phyloP scores from a whole-genome alignment of 176 grass and related monocot species.

The Chloris gayana region DNA sequence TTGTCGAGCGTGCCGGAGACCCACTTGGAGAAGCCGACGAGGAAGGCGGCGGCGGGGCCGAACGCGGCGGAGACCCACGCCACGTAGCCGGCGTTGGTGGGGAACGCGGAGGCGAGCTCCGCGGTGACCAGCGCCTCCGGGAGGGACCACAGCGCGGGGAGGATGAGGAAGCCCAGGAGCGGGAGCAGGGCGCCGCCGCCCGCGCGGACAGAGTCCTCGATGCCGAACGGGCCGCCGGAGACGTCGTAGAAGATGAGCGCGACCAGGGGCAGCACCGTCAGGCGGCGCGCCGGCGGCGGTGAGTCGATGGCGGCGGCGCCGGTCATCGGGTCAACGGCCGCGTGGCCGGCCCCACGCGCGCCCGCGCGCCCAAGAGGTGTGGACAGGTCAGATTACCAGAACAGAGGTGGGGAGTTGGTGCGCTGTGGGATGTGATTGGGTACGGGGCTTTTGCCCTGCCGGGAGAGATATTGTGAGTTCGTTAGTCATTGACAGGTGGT shows the following conservation, averaged over 20 bases:
- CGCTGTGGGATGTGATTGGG: background rate
- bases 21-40: slow-evolving; percentile 95
- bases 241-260: slow-evolving; percentile 99
- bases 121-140: slow-evolving; percentile 91
- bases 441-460: background rate
- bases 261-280: slow-evolving; percentile 74
- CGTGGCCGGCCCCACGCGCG: slow-evolving; percentile 11
- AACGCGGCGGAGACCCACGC: slow-evolving; percentile 90
- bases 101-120: slow-evolving; percentile 81
- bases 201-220: slow-evolving; percentile 84
- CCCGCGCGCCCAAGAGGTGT: background rate
- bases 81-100: slow-evolving; percentile 86
- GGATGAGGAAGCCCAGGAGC: slow-evolving; percentile 74
- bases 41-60: slow-evolving; percentile 73
- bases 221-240: slow-evolving; percentile 88
- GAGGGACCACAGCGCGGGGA: slow-evolving; percentile 72
- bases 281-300: slow-evolving; percentile 25
- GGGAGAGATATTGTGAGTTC: background rate
- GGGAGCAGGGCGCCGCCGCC: slow-evolving; percentile 86
- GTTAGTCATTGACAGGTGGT: slow-evolving; percentile 7
- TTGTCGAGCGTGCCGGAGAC: slow-evolving; percentile 84
- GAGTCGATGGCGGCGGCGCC: background rate
- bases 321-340: slow-evolving; percentile 27
- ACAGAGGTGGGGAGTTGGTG: background rate
- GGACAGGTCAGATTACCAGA: background rate